These are phyloP conservation scores for Penicillium sp. DNA, from an alignment of 2,329 filamentous ascomycete genomes.

Conservation along the genomic window DNA sequence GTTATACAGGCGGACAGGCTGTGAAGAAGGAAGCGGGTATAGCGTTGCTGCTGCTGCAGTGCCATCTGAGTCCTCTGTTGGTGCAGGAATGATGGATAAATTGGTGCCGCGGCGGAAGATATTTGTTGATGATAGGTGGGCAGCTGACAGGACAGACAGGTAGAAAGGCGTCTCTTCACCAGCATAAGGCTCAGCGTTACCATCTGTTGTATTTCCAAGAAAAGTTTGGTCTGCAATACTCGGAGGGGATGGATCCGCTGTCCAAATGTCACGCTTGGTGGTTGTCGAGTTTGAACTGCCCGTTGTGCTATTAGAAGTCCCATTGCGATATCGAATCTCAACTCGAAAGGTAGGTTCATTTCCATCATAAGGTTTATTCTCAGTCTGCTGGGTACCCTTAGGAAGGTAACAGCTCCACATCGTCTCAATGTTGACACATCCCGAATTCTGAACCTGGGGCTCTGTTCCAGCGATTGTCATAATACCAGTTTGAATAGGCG, in stretches of 20 bases:
- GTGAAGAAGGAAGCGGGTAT: conserved; percentile 66
- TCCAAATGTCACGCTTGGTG: conserved; percentile 18
- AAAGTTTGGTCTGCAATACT: conserved; percentile 71
- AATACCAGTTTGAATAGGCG: conserved; percentile 81
- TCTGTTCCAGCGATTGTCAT: conserved; percentile 75
- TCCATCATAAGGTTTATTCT: conserved; percentile 62
- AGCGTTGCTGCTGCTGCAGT: conserved; percentile 71
- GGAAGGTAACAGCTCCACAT: conserved; percentile 87
- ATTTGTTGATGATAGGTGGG: conserved; percentile 41
- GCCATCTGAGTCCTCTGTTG: conserved; percentile 65
- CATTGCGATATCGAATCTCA: conserved; percentile 66
- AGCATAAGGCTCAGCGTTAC: conserved; percentile 68
- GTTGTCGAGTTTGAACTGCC: not conserved
- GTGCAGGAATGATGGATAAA: conserved; percentile 57
- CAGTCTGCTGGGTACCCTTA: conserved; percentile 67
- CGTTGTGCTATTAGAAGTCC: conserved; percentile 45
- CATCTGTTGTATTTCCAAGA: conserved; percentile 82
- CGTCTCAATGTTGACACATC: conserved; percentile 70
- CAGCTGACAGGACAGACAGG: conserved; percentile 65
- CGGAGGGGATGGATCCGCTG: conserved; percentile 50
- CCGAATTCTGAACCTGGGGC: conserved; percentile 62
- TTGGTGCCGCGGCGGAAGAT: conserved; percentile 37
- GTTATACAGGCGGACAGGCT: conserved; percentile 84
- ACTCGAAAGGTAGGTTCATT: conserved; percentile 78
- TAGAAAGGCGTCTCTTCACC: conserved; percentile 90